Conservation (phyloP, 768 basidiomycete genomes). For the Suillus placidus region DNA sequence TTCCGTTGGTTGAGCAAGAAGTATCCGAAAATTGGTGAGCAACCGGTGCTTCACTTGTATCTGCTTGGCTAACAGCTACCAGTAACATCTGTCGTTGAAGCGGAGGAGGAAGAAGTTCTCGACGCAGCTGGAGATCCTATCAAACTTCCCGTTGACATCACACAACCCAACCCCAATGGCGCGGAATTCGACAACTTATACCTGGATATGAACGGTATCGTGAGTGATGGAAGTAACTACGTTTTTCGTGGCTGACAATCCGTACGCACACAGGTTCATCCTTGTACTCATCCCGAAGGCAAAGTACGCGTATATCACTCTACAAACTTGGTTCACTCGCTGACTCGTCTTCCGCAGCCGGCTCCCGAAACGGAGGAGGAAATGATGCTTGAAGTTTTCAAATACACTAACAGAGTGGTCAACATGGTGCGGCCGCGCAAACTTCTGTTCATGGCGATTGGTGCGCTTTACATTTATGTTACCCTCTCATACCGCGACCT, state of each 20-base stretch:
- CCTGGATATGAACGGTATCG: slow-evolving; percentile 99
- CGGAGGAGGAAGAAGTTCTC: slow-evolving; percentile 71
- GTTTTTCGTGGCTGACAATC: slow-evolving; percentile 9
- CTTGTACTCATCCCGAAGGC: slow-evolving; percentile 98
- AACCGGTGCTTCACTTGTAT: neutral
- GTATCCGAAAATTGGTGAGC: slow-evolving; percentile 94
- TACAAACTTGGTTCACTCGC: slow-evolving; percentile 1
- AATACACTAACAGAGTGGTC: slow-evolving; percentile 95
- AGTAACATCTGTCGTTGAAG: slow-evolving; percentile 85
- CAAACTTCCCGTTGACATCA: slow-evolving; percentile 77
- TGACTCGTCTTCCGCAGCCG: slow-evolving; percentile 51
- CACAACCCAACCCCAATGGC: slow-evolving; percentile 89
- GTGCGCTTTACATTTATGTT: slow-evolving; percentile 45
- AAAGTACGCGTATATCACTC: slow-evolving; percentile 52
- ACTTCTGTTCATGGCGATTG: slow-evolving; percentile 97
- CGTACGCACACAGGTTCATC: slow-evolving; percentile 70
- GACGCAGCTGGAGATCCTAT: slow-evolving; percentile 69
- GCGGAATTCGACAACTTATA: slow-evolving; percentile 96
- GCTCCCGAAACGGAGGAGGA: slow-evolving; percentile 97
- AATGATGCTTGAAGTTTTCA: slow-evolving; percentile 98
- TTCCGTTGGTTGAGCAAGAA: slow-evolving; percentile 99
- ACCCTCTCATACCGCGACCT: slow-evolving; percentile 7
- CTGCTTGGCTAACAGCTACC: slow-evolving; percentile 6
- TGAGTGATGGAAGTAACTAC: slow-evolving; percentile 38
- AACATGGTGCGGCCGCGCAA: slow-evolving; percentile 96